Percentiles rank a stretch among this genome's conserved stretches.
These are phyloP conservation scores for Volvariella surrecta DNA, from an alignment of 1,284 basidiomycete species.

Conservation along the genomic window DNA sequence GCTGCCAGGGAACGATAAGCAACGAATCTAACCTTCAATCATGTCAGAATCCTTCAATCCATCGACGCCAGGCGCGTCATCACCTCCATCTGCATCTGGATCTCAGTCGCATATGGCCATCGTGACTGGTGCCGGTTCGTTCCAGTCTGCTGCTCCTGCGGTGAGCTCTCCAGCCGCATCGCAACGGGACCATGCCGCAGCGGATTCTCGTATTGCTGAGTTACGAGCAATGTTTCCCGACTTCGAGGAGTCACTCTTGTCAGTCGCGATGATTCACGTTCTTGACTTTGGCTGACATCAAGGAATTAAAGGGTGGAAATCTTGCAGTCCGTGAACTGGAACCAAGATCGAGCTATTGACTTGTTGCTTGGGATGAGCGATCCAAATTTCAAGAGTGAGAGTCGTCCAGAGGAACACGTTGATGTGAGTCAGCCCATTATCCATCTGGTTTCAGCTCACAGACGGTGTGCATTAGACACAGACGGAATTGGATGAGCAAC, in stretches of 20 bases:
- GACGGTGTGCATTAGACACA: conserved; percentile 32
- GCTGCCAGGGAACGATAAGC: too few species aligned
- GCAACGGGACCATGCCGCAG: conserved; percentile 13
- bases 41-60: too few species aligned
- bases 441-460: not conserved
- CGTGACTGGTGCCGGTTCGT: too few species aligned
- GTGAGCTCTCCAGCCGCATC: too few species aligned
- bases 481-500: conserved; percentile 64
- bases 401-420: conserved; percentile 7
- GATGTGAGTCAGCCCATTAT: conserved; percentile 10
- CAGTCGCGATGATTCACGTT: conserved; percentile 16
- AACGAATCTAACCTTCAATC: too few species aligned
- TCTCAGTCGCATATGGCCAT: too few species aligned
- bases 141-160: too few species aligned
- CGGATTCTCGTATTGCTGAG: conserved; percentile 41
- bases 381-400: conserved; percentile 49
- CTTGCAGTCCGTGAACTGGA: conserved; percentile 53
- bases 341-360: conserved; percentile 68
- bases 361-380: conserved; percentile 73
- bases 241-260: conserved; percentile 65
- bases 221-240: conserved; percentile 73
- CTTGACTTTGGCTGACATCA: conserved; percentile 7
- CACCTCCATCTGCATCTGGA: too few species aligned
- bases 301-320: conserved; percentile 43
- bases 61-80: too few species aligned